Base-by-base conservation (phyloP, 805 yeast species). In the Alloascoidea africana region DNA sequence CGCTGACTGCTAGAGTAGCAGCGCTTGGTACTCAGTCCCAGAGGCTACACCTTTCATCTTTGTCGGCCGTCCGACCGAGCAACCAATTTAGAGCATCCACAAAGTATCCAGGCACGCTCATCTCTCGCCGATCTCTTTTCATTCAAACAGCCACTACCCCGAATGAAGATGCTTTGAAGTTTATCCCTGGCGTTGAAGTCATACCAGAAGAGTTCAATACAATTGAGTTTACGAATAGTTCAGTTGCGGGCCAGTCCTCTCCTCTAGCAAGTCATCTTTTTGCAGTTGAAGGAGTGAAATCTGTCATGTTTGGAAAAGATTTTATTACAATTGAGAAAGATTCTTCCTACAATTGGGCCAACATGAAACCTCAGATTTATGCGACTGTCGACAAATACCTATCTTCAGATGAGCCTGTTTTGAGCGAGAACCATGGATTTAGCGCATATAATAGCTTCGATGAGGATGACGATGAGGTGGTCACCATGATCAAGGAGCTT, bases 81-180 rank as follows among this genome's bases (percentile, higher is more conserved):
- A n/a, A n/a, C n/a, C n/a, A n/a, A n/a, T n/a, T n/a, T n/a, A n/a
- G n/a, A n/a, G n/a, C n/a, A n/a, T n/a, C n/a, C n/a, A n/a, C n/a
- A n/a, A n/a, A n/a, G n/a, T n/a, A n/a, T n/a, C n/a, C n/a, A n/a
- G n/a, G n/a, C n/a, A n/a, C 30, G 8, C n/a, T n/a, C 30, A 8
- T n/a, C n/a, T 23, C n/a, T n/a, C 30, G 30, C 30, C 44, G 60
- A 14, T 36, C 52, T 0, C 40, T 79, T 19, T 79, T 76, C 54
- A 85, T 85, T 34, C 93, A 83, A 53, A 85, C 95, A 0, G 76
- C 79, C 23, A 73, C 76, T 18, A 85, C 95, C 0, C 95, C 95
- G 2, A 85, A 85, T 52, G 87, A 76, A 38, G 76, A 82, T 46
- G 95, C 95, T 0, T 57, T 85, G 40, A 85, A 85, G 62, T 85